Conservation (phyloP, 148 eudicot species). For the Limonium bicolor region DNA sequence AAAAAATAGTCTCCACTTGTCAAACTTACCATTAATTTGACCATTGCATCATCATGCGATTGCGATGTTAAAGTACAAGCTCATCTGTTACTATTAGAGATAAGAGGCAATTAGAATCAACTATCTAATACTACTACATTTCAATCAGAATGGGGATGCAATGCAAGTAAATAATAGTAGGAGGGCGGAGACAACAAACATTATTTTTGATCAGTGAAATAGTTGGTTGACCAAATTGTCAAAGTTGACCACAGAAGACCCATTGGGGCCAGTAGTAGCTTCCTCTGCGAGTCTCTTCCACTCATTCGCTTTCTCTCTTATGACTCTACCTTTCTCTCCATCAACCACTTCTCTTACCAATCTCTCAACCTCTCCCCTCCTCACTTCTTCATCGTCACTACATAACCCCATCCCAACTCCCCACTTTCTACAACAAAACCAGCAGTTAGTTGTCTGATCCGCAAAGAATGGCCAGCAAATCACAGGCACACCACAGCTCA, state of each 20-base stretch:
- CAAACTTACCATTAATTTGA: no score
- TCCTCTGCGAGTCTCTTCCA: slow-evolving; percentile 10
- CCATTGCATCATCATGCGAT: no score
- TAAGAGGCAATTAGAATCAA: no score
- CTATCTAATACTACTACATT: no score
- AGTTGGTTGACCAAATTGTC: slow-evolving; percentile 4
- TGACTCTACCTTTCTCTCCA: slow-evolving; percentile 10
- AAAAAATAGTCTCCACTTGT: no score
- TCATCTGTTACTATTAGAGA: no score
- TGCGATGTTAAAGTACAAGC: no score
- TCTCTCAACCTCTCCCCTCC: slow-evolving; percentile 12
- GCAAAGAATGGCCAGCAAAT: slow-evolving; percentile 10
- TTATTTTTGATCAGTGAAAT: not conserved
- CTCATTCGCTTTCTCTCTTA: slow-evolving; percentile 8
- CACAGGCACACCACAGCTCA: slow-evolving; percentile 6
- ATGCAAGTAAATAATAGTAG: no score
- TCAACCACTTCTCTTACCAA: slow-evolving; percentile 4
- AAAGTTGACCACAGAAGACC: slow-evolving; percentile 3
- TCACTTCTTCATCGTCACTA: not conserved
- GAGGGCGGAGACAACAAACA: not conserved
- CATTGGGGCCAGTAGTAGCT: slow-evolving; percentile 1
- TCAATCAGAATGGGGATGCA: no score
- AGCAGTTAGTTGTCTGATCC: slow-evolving; percentile 11
- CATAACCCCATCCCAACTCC: slow-evolving; percentile 9
- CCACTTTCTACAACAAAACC: slow-evolving; percentile 11